Evolutionary conservation across 768 basidiomycete species (phyloP).

Genomic region (Amanita molliuscula): DNA sequence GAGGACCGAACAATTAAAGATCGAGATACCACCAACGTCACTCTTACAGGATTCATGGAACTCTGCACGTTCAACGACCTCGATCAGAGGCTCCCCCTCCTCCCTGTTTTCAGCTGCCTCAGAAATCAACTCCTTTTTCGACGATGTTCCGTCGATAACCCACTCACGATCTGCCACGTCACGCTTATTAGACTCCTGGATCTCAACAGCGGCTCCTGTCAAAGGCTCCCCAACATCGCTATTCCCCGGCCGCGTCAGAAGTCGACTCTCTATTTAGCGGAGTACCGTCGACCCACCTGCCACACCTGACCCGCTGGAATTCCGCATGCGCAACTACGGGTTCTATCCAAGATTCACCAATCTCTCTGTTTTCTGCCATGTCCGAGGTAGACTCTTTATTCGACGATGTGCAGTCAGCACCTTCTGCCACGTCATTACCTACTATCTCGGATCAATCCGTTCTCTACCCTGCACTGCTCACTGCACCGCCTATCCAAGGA

Average conservation of each 20-base stretch:
- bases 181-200: no score
- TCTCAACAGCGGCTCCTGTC: no score
- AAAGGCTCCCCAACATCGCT: not conserved
- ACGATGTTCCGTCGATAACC: not conserved
- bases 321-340: no score
- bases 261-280: not conserved
- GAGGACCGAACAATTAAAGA: not conserved
- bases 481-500: slow-evolving; percentile 50
- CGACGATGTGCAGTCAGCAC: not conserved
- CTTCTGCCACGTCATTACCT: not conserved
- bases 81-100: not conserved
- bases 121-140: not conserved
- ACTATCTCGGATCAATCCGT: not conserved
- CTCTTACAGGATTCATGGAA: not conserved
- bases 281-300: not conserved
- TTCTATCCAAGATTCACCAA: no score
- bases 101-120: slow-evolving; percentile 2
- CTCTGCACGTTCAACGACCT: not conserved
- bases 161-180: not conserved
- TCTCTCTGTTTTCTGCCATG: not conserved
- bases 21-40: not conserved
- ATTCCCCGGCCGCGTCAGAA: not conserved
- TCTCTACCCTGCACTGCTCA: slow-evolving; percentile 19
- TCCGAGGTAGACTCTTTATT: not conserved
- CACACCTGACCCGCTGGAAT: no score